Evolutionary conservation across 345 rosid genomes (phyloP).

Genomic region (Gossypium ekmanianum): DNA sequence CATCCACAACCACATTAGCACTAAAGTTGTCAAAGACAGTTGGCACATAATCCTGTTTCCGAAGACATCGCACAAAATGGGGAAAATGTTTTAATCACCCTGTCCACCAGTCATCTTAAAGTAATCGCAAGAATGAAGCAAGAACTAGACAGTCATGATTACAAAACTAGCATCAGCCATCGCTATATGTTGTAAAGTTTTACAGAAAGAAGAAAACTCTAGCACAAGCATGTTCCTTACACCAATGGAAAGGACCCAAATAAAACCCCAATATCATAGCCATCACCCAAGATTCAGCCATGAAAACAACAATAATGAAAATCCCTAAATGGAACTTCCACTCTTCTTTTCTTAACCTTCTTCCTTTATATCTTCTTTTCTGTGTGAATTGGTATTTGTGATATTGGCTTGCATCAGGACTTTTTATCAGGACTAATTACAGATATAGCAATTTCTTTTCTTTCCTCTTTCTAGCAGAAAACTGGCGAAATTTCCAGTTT

Average conservation of each 20-base stretch:
- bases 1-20: conserved; percentile 95
- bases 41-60: conserved; percentile 85
- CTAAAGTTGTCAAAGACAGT: conserved; percentile 97
- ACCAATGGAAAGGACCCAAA: not conserved
- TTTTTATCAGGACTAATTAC: not conserved
- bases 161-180: not conserved
- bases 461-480: not conserved
- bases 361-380: too few relatives aligned
- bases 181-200: not conserved
- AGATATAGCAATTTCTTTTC: not conserved
- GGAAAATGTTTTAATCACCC: conserved; percentile 4
- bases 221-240: not conserved
- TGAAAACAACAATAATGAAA: not conserved
- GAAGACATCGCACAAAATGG: conserved; percentile 9
- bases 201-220: not conserved
- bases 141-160: not conserved
- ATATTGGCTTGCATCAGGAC: too few relatives aligned
- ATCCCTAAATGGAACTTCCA: not conserved
- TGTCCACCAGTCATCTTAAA: not conserved
- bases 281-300: not conserved
- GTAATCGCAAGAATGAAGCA: not conserved
- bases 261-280: not conserved
- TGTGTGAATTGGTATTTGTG: too few relatives aligned
- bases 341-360: too few relatives aligned
- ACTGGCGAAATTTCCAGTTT: not conserved